Evolutionary conservation across 2,329 filamentous ascomycete species (phyloP).

Genomic region (Ophiostoma australiae): DNA sequence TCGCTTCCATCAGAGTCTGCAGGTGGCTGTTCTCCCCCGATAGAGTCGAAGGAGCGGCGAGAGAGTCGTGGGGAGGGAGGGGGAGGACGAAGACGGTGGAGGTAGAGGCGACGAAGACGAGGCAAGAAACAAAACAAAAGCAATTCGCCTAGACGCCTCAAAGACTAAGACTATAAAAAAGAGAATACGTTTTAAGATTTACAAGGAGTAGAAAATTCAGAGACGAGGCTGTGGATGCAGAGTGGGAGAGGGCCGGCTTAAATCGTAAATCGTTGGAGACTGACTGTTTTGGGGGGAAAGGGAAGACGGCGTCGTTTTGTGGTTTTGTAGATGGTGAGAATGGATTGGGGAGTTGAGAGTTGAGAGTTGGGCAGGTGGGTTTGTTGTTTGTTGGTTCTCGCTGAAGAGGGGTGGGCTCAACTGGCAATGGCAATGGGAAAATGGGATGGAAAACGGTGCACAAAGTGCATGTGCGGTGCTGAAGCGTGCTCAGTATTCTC

Average conservation of each 20-base stretch:
- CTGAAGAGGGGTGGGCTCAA: conserved; percentile 1
- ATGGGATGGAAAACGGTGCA: neutral
- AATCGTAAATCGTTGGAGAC: neutral
- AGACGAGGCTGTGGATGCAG: conserved; percentile 3
- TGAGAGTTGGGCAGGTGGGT: neutral
- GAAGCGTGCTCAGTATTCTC: too few relatives aligned
- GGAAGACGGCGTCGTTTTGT: conserved; percentile 1
- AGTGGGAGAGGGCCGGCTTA: conserved; percentile 2
- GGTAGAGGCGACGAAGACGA: neutral
- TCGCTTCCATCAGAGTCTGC: conserved; percentile 26
- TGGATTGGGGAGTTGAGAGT: conserved; percentile 5
- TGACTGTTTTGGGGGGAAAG: neutral
- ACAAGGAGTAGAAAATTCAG: conserved; percentile 10
- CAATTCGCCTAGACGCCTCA: conserved; percentile 15
- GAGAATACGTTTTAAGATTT: conserved; percentile 14
- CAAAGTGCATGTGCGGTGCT: neutral
- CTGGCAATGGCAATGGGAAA: neutral
- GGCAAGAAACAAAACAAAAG: conserved; percentile 18
- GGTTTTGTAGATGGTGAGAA: conserved; percentile 12
- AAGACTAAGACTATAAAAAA: neutral
- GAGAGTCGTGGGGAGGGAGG: neutral
- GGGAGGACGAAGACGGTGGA: neutral
- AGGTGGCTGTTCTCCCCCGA: conserved; percentile 18
- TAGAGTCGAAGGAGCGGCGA: conserved; percentile 16
- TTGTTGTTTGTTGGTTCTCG: neutral